Base-by-base conservation (phyloP, 441 rosid genomes). In the Jatropha multifida region DNA sequence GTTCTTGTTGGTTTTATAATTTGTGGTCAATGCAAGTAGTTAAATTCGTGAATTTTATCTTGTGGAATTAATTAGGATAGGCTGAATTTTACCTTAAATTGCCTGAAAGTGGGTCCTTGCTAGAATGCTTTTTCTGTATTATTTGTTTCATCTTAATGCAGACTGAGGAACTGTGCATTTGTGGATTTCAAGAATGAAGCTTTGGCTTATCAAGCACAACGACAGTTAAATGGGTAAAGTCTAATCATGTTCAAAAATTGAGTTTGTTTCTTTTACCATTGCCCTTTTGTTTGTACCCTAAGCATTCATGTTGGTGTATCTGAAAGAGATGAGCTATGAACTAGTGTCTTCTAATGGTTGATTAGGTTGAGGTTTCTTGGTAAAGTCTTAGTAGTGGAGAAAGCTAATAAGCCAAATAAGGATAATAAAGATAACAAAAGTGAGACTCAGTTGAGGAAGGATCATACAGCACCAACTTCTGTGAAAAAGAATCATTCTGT, bases 281-380 rank as follows among this genome's bases (percentile, higher is more conserved):
- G 5, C 38, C 46, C 8, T 51, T 52, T 41, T 79, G 2, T 27
- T 59, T 64, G 38, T 72, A 3, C 67, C 68, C n/a, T 65, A 0
- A 17, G 58, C 55, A 64, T 65, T 40, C 5, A 54, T 59, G 75
- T 38, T 51, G 4, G 44, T 76, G 42, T 32, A 27, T 59, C 44
- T 10, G 14, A 61, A 58, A 3, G 38, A 46, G 72, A 56, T 77
- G 6, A n/a, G 54, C 27, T 67, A 71, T 69, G 56, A 67, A 65
- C 42, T 76, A 4, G 73, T 77, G 64, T 74, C 74, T 74, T 76
- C 61, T 80, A 27, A 18, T 79, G 81, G 63, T 82, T 83, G 81
- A 27, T 66, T 69, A 94, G 99, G 90, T 69, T 94, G 82, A 86
- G 96, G 81, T 94, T 94, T 91, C 99, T 93, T 75, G 98, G 97